These are phyloP conservation scores for Chytridium lagenaria DNA, from an alignment of 371 early-diverging fungal genomes.

Conservation along the genomic window DNA sequence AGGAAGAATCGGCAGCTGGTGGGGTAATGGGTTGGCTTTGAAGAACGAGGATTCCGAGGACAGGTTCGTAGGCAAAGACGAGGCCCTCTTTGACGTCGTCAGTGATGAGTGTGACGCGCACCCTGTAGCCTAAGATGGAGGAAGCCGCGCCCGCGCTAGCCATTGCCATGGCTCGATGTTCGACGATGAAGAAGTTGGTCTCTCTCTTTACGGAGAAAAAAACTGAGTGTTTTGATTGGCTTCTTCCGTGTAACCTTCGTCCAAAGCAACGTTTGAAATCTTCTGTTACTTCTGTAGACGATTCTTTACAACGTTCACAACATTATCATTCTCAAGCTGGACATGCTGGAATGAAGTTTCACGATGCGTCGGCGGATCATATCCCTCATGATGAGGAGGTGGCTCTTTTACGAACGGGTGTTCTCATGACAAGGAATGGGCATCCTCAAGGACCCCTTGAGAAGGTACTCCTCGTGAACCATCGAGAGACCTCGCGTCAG, in stretches of 20 bases:
- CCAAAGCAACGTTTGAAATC: too few relatives aligned
- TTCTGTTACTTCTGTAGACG: too few relatives aligned
- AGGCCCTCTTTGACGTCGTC: slow-evolving; percentile 35
- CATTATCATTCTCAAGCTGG: too few relatives aligned
- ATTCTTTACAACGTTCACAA: too few relatives aligned
- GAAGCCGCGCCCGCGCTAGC: slow-evolving; percentile 7
- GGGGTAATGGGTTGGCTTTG: slow-evolving; percentile 28
- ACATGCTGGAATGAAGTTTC: neutral
- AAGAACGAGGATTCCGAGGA: slow-evolving; percentile 40
- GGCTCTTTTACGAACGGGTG: slow-evolving; percentile 7
- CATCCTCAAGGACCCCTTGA: slow-evolving; percentile 11
- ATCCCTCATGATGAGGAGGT: neutral
- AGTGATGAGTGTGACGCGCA: slow-evolving; percentile 30
- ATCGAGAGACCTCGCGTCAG: neutral
- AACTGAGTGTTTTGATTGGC: neutral
- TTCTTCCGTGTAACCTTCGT: too few relatives aligned
- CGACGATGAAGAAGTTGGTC: too few relatives aligned
- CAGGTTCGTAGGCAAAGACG: slow-evolving; percentile 42
- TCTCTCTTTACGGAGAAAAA: neutral
- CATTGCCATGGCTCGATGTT: too few relatives aligned
- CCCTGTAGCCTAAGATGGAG: slow-evolving; percentile 35
- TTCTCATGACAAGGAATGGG: slow-evolving; percentile 20
- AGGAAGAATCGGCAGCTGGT: neutral
- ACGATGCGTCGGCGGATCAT: neutral
- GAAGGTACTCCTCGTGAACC: slow-evolving; percentile 20